Evolutionary conservation across 768 basidiomycete genomes (phyloP).

Genomic region (Russula vinacea): DNA sequence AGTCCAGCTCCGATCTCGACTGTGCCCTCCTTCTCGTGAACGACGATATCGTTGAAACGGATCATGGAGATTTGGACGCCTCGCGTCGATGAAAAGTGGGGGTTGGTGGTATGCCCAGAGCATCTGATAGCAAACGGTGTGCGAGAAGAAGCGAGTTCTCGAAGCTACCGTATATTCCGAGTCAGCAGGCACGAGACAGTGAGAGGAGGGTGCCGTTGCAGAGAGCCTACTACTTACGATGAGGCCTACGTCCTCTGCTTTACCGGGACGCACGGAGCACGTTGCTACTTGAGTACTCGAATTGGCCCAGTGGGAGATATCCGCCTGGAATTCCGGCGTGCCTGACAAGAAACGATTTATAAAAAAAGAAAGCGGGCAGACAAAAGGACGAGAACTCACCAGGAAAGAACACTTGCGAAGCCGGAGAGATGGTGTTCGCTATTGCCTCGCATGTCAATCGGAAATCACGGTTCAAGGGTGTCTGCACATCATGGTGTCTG

Average conservation of each 20-base stretch:
- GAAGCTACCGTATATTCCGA: neutral
- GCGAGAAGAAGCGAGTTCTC: neutral
- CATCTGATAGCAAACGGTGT: constrained; percentile 28
- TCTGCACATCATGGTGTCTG: too few relatives aligned
- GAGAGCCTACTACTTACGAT: constrained; percentile 14
- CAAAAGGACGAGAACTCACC: too few relatives aligned
- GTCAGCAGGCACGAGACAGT: too few relatives aligned
- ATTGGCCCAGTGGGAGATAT: constrained; percentile 26
- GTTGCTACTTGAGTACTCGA: constrained; percentile 21
- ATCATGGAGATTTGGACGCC: constrained; percentile 32
- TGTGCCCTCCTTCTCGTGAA: constrained; percentile 8
- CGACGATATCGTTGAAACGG: constrained; percentile 20
- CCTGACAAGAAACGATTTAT: too few relatives aligned
- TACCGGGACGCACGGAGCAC: constrained; percentile 28
- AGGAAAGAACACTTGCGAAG: too few relatives aligned
- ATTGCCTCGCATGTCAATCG: too few relatives aligned
- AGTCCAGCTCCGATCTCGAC: constrained; percentile 29
- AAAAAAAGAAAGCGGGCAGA: too few relatives aligned
- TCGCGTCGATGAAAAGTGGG: constrained; percentile 31
- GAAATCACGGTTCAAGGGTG: too few relatives aligned
- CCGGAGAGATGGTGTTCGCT: too few relatives aligned
- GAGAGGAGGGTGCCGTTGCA: too few relatives aligned
- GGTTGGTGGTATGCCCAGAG: constrained; percentile 29
- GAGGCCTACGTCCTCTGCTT: constrained; percentile 16
- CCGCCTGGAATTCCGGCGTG: constrained; percentile 7